A percentile compares a stretch with the other conserved stretches of the same genome.
These are phyloP conservation scores for Fusarium palustre DNA, from an alignment of 2,329 filamentous ascomycete species.

Conservation along the genomic window DNA sequence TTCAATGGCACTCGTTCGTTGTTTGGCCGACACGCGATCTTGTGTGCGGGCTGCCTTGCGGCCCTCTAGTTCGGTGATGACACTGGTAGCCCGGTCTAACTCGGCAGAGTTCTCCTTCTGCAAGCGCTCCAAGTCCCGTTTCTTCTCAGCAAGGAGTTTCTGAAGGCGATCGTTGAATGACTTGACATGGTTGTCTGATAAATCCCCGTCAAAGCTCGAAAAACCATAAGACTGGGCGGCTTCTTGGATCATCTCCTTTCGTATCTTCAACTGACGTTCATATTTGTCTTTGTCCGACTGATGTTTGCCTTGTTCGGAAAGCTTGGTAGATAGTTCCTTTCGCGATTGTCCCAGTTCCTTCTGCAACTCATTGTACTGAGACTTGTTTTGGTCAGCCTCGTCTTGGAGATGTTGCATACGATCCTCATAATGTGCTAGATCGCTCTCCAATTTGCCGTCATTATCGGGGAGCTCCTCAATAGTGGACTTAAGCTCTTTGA, in stretches of 20 bases:
- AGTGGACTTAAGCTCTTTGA: constrained; percentile 76
- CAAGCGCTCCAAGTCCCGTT: constrained; percentile 78
- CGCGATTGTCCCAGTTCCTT: constrained; percentile 59
- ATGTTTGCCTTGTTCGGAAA: constrained; percentile 78
- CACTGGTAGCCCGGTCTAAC: constrained; percentile 76
- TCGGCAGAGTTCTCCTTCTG: constrained; percentile 81
- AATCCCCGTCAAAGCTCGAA: constrained; percentile 83
- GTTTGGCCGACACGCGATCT: constrained; percentile 77
- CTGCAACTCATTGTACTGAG: constrained; percentile 75
- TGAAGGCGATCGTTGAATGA: constrained; percentile 83
- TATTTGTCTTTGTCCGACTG: constrained; percentile 89
- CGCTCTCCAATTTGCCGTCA: constrained; percentile 78
- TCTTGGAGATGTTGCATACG: constrained; percentile 74
- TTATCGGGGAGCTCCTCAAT: constrained; percentile 83
- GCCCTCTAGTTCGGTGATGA: constrained; percentile 79
- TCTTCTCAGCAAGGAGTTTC: constrained; percentile 82
- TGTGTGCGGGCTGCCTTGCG: constrained; percentile 78
- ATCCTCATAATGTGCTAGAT: constrained; percentile 81
- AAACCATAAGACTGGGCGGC: constrained; percentile 82
- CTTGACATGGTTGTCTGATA: constrained; percentile 78
- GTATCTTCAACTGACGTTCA: constrained; percentile 79
- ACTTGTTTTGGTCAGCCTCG: constrained; percentile 71
- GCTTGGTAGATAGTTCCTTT: constrained; percentile 62
- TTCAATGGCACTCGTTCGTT: constrained; percentile 80
- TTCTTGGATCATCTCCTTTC: constrained; percentile 80